Conservation (phyloP, 2,329 filamentous ascomycete genomes). For the Pezicula rhizophila region DNA sequence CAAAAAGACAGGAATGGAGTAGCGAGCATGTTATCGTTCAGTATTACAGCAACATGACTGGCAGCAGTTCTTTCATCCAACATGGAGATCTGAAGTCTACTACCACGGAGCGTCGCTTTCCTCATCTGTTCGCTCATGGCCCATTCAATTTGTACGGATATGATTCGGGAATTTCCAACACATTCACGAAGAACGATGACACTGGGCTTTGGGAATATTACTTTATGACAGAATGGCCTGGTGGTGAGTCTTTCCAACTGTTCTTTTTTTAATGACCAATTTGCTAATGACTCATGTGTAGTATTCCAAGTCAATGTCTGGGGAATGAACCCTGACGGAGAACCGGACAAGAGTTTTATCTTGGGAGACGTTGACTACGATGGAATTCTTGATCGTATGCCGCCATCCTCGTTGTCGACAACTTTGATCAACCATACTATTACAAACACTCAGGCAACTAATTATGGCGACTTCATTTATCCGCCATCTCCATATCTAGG, state of each 20-base stretch:
- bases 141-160: constrained; percentile 58
- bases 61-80: constrained; percentile 54
- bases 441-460: background rate
- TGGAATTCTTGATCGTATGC: constrained; percentile 52
- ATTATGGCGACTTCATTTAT: constrained; percentile 11
- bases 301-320: constrained; percentile 57
- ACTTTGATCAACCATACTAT: constrained; percentile 53
- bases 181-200: constrained; percentile 42
- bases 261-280: background rate
- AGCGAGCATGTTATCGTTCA: constrained; percentile 58
- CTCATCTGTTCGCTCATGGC: constrained; percentile 57
- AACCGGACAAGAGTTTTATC: constrained; percentile 52
- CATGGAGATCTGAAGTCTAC: constrained; percentile 46
- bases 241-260: constrained; percentile 13
- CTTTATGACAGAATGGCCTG: constrained; percentile 59
- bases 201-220: constrained; percentile 47
- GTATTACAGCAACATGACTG: constrained; percentile 53
- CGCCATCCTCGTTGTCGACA: constrained; percentile 48
- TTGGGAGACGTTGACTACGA: constrained; percentile 59
- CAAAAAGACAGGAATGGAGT: constrained; percentile 48
- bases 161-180: constrained; percentile 51
- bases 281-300: constrained; percentile 33
- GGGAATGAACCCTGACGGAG: constrained; percentile 59
- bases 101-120: constrained; percentile 42
- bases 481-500: constrained; percentile 48